Evolutionary conservation across 768 basidiomycete species (phyloP), one percentile per base, ranked within the genome.

Genomic region (Auriculariales sp.): DNA sequence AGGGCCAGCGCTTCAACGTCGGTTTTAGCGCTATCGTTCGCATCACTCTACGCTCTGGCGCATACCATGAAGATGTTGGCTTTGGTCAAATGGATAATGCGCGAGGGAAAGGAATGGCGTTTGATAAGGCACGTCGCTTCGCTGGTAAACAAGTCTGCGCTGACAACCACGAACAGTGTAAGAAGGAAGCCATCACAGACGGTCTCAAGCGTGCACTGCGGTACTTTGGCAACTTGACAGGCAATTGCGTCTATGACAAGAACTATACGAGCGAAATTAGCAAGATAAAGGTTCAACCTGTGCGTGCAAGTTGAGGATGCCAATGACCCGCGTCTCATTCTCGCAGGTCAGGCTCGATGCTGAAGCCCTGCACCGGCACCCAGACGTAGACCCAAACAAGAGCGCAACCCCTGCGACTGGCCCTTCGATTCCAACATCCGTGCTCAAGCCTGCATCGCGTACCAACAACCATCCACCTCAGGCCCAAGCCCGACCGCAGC

Each of bases 191-290:
- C 1, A 83, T 97, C 0, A 99, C 95, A 0, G 95, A 99, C 56
- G 94, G 75, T 0, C 68, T 94, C 49, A 99, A 99, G 64, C 81
- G 94, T 28, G 79, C 91, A 1, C 71, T 99, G 7, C 73, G 90
- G 24, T 89, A 80, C 55, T 99, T 98, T 60, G 95, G 95, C 33
- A 95, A 93, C 61, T 68, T 98, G 2, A 71, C 98, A 14, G 95
- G 95, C 1, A 94, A 95, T 58, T 99, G 95, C 64, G 66, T 98
- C n/a, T 98, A 98, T 58, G 95, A 98, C 68, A 95, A 94, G 66
- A 64, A 74, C 4, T 97, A 90, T 62, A 75, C 86, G 0, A 74
- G 82, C 45, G 85, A 93, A 59, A 71, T 99, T 7, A 68, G 76
- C 33, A 94, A 93, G 66, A 82, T 98, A 55, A 94, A 89, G 61